phyloP scores from a whole-genome alignment of 441 rosid genomes.

The Isatis lusitanica region DNA sequence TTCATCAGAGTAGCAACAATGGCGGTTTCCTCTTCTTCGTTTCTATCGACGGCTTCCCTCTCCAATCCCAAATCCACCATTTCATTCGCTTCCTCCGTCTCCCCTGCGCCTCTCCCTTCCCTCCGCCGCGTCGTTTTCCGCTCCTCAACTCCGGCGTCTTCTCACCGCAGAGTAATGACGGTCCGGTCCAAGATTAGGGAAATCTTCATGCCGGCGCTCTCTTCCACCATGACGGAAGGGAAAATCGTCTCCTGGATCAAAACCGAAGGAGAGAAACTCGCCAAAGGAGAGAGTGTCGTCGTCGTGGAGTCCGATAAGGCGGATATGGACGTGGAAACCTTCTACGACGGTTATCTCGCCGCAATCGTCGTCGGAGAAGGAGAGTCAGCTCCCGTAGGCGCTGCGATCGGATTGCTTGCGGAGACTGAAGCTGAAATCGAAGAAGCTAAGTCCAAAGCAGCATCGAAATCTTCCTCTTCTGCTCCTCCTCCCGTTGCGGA shows the following conservation, averaged over 20 bases:
- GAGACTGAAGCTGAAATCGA: conserved; percentile 89
- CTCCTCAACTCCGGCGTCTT: conserved; percentile 30
- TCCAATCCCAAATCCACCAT: conserved; percentile 38
- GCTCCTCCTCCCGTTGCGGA: conserved; percentile 26
- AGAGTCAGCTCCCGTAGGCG: conserved; percentile 83
- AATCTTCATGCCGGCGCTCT: conserved; percentile 97
- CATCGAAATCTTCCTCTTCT: conserved; percentile 42
- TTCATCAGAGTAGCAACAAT: conserved; percentile 30
- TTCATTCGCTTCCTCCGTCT: conserved; percentile 43
- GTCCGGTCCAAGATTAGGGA: conserved; percentile 84
- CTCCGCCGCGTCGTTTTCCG: conserved; percentile 34
- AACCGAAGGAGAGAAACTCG: conserved; percentile 87
- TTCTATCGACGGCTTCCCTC: conserved; percentile 42
- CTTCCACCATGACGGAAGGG: conserved; percentile 98
- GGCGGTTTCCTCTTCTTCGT: conserved; percentile 49
- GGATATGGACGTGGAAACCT: conserved; percentile 97
- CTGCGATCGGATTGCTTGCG: conserved; percentile 84
- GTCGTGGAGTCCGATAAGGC: conserved; percentile 98
- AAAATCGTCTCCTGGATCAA: conserved; percentile 95
- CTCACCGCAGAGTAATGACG: conserved; percentile 37
- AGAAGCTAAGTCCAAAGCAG: conserved; percentile 80
- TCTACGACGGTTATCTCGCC: conserved; percentile 90
- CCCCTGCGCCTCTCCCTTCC: conserved; percentile 39
- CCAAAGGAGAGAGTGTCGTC: conserved; percentile 94
- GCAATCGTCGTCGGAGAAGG: conserved; percentile 93